Percentiles rank a stretch among this genome's conserved stretches.
phyloP scores from a whole-genome alignment of 768 basidiomycete genomes.

The Daedaleopsis nitida region DNA sequence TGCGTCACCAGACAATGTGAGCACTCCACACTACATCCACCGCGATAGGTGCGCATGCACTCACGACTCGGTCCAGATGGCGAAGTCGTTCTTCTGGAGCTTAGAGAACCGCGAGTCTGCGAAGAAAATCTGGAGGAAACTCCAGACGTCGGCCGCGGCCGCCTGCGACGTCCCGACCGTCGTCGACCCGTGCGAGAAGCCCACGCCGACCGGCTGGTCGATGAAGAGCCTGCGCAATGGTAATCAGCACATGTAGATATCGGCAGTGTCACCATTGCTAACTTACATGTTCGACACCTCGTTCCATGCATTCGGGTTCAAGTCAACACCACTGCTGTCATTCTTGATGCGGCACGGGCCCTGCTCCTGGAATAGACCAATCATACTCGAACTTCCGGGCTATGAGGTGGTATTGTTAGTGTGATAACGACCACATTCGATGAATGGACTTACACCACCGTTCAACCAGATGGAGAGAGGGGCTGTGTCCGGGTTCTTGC shows the following conservation, averaged over 20 bases:
- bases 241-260: not conserved
- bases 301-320: conserved; percentile 63
- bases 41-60: not conserved
- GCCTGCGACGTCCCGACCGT: conserved; percentile 52
- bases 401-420: conserved; percentile 6
- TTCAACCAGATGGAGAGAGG: conserved; percentile 72
- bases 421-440: not conserved
- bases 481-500: conserved; percentile 60
- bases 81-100: conserved; percentile 47
- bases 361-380: conserved; percentile 44
- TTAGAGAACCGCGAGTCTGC: conserved; percentile 54
- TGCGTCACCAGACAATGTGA: conserved; percentile 16
- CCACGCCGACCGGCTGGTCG: conserved; percentile 63
- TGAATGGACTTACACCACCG: conserved; percentile 41
- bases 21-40: not conserved
- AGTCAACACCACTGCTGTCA: conserved; percentile 47
- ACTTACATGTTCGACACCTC: conserved; percentile 49
- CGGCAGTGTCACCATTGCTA: not conserved
- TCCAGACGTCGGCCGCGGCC: conserved; percentile 62
- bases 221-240: conserved; percentile 47
- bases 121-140: conserved; percentile 65
- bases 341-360: conserved; percentile 49
- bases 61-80: conserved; percentile 66
- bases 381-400: conserved; percentile 44
- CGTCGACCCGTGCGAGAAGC: conserved; percentile 59